Evolutionary conservation across 2,329 filamentous ascomycete species (phyloP), one percentile per base, ranked within the genome.

Genomic region (Periglandula ipomoeae): DNA sequence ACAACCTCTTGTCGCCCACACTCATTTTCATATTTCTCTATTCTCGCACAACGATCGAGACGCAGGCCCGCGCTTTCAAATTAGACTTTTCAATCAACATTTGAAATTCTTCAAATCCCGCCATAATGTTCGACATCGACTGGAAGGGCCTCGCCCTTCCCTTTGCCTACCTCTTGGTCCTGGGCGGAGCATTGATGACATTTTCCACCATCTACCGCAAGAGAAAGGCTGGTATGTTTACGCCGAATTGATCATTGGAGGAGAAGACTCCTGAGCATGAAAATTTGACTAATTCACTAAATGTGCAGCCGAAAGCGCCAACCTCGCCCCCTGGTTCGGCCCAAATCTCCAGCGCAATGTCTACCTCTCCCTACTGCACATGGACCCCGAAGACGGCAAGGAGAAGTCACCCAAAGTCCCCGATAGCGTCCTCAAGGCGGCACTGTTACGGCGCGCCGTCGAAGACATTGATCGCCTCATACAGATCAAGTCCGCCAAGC

Each of bases 381-480:
- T 93, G 63, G 77, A 80, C 48, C 74, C 79, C 48, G 75, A 78
- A 56, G 70, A 73, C 30, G 77, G 76, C 48, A 70, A 78, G 52
- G 82, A 87, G 61, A 89, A 90, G 65, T 68, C 77, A 5, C 75
- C 79, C 51, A 74, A 72, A 74, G 61, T 95, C 4, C 91, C 93
- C 24, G 88, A 95, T 54, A 88, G 82, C 53, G 79, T 97, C 17
- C 70, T 97, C 49, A 87, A 91, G 58, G 89, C 93, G 15, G 90
- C 93, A 3, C 81, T 98, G 3, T 72, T 98, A 60, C 82, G 89
- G 56, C 84, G 93, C 59, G 93, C 93, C 27, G 83, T 89, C 32
- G 91, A 97, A 66, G 91, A 97, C 64, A 95, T 98, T 62, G 82
- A 86, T 63, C 84, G 93, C 55, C 87, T 98, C 53, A 85, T 97